Conservation (phyloP, 441 rosid species). For the Arabidopsis hybrid region DNA sequence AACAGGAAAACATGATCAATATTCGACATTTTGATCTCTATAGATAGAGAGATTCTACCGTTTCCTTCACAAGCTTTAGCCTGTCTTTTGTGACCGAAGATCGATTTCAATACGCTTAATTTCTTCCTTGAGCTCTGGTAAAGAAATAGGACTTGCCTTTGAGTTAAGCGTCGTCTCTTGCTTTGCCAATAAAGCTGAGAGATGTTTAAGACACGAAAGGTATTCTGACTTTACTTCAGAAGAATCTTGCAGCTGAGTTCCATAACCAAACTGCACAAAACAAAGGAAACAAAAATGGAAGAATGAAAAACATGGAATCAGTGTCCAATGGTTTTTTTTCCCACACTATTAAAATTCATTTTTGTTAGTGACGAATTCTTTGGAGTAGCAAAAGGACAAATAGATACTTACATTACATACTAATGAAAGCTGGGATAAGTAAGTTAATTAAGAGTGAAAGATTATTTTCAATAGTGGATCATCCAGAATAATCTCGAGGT, state of each 20-base stretch:
- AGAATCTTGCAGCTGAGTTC: constrained; percentile 52
- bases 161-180: constrained; percentile 18
- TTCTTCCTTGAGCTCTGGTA: constrained; percentile 61
- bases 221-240: constrained; percentile 65
- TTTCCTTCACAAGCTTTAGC: constrained; percentile 11
- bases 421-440: neutral
- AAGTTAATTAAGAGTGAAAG: neutral
- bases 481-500: too few species aligned
- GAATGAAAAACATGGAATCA: constrained; percentile 19
- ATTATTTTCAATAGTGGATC: too few species aligned
- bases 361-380: neutral
- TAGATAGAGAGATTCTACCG: neutral
- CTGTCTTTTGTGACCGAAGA: constrained; percentile 39
- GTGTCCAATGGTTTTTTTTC: neutral
- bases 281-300: neutral
- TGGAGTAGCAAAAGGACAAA: neutral
- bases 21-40: neutral
- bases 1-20: neutral
- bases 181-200: constrained; percentile 53
- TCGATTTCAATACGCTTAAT: constrained; percentile 59
- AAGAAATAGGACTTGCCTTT: constrained; percentile 38
- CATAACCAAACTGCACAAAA: constrained; percentile 59
- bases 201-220: constrained; percentile 73
- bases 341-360: neutral
- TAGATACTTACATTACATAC: neutral